These are phyloP conservation scores for Cicer pinnatifidum DNA, from an alignment of 306 rosid species.

Conservation along the genomic window DNA sequence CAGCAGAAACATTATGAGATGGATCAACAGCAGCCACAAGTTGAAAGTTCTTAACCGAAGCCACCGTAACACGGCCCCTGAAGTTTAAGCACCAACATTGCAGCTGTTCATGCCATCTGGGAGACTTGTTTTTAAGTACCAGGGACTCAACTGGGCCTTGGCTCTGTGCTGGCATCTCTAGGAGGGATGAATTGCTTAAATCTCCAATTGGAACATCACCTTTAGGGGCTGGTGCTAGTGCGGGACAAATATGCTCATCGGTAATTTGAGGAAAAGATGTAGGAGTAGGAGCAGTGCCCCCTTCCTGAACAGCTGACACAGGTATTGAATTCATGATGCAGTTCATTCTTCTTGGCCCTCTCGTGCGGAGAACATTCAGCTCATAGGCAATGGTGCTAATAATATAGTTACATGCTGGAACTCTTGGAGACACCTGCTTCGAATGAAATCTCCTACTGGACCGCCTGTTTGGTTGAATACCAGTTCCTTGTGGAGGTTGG, in stretches of 20 bases:
- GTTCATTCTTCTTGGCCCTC: slow-evolving; percentile 83
- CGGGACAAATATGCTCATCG: slow-evolving; percentile 50
- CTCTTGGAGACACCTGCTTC: slow-evolving; percentile 76
- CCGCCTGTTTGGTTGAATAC: slow-evolving; percentile 43
- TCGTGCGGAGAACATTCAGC: slow-evolving; percentile 68
- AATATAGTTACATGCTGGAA: slow-evolving; percentile 67
- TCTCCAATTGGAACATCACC: slow-evolving; percentile 53
- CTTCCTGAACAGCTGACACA: slow-evolving; percentile 72
- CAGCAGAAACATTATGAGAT: slow-evolving; percentile 62
- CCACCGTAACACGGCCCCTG: slow-evolving; percentile 87
- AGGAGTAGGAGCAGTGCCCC: slow-evolving; percentile 77
- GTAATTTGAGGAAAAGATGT: slow-evolving; percentile 50
- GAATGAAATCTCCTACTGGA: slow-evolving; percentile 65
- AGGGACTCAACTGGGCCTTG: slow-evolving; percentile 56
- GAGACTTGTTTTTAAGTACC: slow-evolving; percentile 76
- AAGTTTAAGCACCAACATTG: slow-evolving; percentile 94
- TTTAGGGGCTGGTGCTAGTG: slow-evolving; percentile 46
- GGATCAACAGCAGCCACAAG: slow-evolving; percentile 77
- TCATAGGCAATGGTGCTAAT: slow-evolving; percentile 65
- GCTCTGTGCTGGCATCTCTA: slow-evolving; percentile 29
- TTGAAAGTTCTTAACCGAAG: slow-evolving; percentile 91
- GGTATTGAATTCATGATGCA: slow-evolving; percentile 73
- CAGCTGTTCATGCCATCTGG: slow-evolving; percentile 92
- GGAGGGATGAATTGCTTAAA: slow-evolving; percentile 47
- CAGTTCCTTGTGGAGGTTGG: slow-evolving; percentile 57